These are phyloP conservation scores for Colletotrichum chlorophyti DNA, from an alignment of 2,329 filamentous ascomycete species.

Conservation along the genomic window DNA sequence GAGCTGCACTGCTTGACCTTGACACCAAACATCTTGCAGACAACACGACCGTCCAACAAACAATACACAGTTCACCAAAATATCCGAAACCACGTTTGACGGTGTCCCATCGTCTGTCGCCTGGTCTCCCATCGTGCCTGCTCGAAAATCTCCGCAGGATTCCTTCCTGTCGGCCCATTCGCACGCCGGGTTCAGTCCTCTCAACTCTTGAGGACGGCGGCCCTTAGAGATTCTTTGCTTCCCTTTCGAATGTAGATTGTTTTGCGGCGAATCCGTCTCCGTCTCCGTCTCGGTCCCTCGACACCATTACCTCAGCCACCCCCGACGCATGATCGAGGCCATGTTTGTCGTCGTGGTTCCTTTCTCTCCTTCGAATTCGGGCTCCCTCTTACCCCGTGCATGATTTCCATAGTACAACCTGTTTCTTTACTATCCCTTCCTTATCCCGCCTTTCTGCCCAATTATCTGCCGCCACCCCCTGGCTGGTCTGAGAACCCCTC, in stretches of 20 bases:
- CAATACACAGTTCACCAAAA: constrained; percentile 9
- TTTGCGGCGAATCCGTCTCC: background rate
- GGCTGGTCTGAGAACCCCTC: constrained; percentile 21
- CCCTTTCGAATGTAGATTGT: constrained; percentile 2
- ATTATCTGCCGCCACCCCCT: constrained; percentile 3
- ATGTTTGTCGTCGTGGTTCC: constrained; percentile 23
- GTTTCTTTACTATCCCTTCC: constrained; percentile 11
- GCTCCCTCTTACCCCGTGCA: constrained; percentile 20
- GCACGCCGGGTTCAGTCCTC: background rate
- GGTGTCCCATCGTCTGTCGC: constrained; percentile 1
- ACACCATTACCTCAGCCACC: constrained; percentile 16
- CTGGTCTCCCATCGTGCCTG: background rate
- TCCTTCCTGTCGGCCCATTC: constrained; percentile 16
- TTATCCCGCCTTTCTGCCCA: constrained; percentile 12
- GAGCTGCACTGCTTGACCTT: no score
- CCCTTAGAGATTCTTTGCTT: background rate
- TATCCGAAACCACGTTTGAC: no score
- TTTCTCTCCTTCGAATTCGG: constrained; percentile 21
- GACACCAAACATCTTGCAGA: no score
- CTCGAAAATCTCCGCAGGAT: no score
- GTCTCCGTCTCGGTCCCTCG: constrained; percentile 9
- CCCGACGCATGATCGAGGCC: constrained; percentile 25
- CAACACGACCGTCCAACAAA: background rate
- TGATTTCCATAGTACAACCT: constrained; percentile 22
- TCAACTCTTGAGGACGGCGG: constrained; percentile 2